phyloP scores from a whole-genome alignment of 208 protist genomes.

The Blechomonas ayalai region DNA sequence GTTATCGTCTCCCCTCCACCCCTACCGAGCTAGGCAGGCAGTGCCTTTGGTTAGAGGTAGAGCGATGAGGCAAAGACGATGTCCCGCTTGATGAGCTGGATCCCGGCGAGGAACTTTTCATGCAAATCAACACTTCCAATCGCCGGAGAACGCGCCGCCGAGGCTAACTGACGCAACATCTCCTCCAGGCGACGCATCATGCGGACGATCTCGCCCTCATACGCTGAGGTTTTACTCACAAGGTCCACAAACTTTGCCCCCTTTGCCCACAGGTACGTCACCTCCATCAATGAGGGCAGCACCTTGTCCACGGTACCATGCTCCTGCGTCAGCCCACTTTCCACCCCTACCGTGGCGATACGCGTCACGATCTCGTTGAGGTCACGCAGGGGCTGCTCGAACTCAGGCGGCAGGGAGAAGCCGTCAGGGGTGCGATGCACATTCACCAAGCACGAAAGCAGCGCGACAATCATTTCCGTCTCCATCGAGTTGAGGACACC shows the following conservation, averaged over 20 bases:
- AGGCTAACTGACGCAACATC: conserved; percentile 96
- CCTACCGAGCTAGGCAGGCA: too few species aligned
- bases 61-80: conserved; percentile 99
- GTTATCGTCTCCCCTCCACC: too few species aligned
- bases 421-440: conserved; percentile 91
- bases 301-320: conserved; percentile 94
- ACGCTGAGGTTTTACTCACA: conserved; percentile 96
- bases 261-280: conserved; percentile 95
- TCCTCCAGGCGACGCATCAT: conserved; percentile 98
- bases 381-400: conserved; percentile 84
- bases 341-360: conserved; percentile 89
- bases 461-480: conserved; percentile 92
- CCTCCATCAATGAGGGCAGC: conserved; percentile 94
- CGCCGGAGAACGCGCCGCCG: conserved; percentile 94
- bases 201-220: conserved; percentile 98
- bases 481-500: conserved; percentile 97
- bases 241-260: conserved; percentile 97
- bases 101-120: conserved; percentile 97
- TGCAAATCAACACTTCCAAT: conserved; percentile 98
- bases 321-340: conserved; percentile 88
- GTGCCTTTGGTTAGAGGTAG: conserved; percentile 96
- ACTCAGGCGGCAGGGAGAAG: conserved; percentile 79
- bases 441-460: conserved; percentile 96
- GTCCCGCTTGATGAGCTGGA: conserved; percentile 96
- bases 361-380: conserved; percentile 88